A percentile compares a stretch with the other conserved stretches of the same genome.
These are phyloP conservation scores for Pseudogymnoascus sp. DNA, from an alignment of 2,329 filamentous ascomycete genomes.

Conservation along the genomic window DNA sequence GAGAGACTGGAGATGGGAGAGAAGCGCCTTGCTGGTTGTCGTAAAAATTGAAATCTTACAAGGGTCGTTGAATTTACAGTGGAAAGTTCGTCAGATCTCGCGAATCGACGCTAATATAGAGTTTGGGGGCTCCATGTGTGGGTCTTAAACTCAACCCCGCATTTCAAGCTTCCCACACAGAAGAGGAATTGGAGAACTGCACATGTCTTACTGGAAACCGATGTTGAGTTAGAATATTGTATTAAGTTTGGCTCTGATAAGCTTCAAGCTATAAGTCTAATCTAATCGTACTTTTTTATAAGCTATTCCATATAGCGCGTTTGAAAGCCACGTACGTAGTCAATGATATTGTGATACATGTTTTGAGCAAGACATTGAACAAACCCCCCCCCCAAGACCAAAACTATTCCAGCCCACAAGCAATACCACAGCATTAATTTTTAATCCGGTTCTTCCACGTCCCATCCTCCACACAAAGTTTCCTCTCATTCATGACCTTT, in stretches of 20 bases:
- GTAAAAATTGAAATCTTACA: constrained; percentile 8
- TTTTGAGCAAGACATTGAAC: neutral
- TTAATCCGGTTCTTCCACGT: neutral
- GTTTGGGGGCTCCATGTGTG: neutral
- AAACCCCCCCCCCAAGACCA: neutral
- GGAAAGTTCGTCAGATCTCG: constrained; percentile 11
- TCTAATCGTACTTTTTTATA: neutral
- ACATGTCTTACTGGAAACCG: neutral
- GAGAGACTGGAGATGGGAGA: neutral
- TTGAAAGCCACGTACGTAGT: neutral
- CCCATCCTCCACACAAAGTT: neutral
- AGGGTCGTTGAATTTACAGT: constrained; percentile 7
- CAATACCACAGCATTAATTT: neutral
- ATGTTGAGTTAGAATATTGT: too few relatives aligned
- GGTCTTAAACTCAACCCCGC: neutral
- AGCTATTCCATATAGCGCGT: neutral
- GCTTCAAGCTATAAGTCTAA: neutral
- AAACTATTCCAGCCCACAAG: neutral
- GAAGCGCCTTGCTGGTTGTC: neutral
- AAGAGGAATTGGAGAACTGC: neutral
- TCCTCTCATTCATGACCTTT: neutral
- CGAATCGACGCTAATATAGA: constrained; percentile 10
- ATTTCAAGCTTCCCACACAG: neutral
- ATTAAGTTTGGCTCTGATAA: neutral
- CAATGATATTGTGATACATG: neutral